Evolutionary conservation across 2,329 filamentous ascomycete genomes (phyloP).

Genomic region (Orbilia oligospora): DNA sequence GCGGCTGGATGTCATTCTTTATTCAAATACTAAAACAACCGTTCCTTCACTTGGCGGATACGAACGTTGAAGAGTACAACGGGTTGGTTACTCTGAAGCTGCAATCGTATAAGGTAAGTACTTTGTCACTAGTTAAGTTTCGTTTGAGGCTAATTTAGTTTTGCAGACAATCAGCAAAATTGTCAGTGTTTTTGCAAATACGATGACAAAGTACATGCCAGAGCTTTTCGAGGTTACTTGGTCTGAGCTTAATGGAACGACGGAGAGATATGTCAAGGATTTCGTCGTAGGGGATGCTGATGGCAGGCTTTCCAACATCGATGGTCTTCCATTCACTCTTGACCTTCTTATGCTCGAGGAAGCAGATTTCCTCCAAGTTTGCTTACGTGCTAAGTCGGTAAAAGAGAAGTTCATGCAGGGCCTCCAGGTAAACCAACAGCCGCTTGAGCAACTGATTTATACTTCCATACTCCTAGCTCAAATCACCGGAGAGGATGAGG

Average conservation of each 20-base stretch:
- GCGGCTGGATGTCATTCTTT: slow-evolving; percentile 91
- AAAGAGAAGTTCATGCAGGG: slow-evolving; percentile 80
- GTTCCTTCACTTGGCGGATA: slow-evolving; percentile 75
- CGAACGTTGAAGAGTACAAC: slow-evolving; percentile 77
- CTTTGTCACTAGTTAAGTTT: neutral
- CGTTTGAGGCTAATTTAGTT: slow-evolving; percentile 59
- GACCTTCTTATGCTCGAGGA: slow-evolving; percentile 95
- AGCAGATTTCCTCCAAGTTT: slow-evolving; percentile 92
- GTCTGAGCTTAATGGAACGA: slow-evolving; percentile 84
- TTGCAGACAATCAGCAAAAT: slow-evolving; percentile 86
- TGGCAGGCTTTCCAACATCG: slow-evolving; percentile 88
- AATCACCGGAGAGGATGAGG: slow-evolving; percentile 92
- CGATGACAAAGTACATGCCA: slow-evolving; percentile 85
- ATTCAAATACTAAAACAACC: slow-evolving; percentile 80
- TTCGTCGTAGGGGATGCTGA: slow-evolving; percentile 90
- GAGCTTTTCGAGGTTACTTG: slow-evolving; percentile 88
- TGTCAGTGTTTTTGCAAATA: slow-evolving; percentile 83
- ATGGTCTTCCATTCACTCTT: slow-evolving; percentile 92
- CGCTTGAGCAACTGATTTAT: slow-evolving; percentile 63
- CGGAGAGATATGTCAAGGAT: slow-evolving; percentile 81
- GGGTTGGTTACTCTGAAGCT: slow-evolving; percentile 88
- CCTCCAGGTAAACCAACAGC: slow-evolving; percentile 60
- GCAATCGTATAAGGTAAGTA: slow-evolving; percentile 82
- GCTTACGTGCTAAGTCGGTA: slow-evolving; percentile 88
- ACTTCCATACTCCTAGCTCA: slow-evolving; percentile 72